Conservation (phyloP, 177 flowering plant species). For the Vitis hybrid region DNA sequence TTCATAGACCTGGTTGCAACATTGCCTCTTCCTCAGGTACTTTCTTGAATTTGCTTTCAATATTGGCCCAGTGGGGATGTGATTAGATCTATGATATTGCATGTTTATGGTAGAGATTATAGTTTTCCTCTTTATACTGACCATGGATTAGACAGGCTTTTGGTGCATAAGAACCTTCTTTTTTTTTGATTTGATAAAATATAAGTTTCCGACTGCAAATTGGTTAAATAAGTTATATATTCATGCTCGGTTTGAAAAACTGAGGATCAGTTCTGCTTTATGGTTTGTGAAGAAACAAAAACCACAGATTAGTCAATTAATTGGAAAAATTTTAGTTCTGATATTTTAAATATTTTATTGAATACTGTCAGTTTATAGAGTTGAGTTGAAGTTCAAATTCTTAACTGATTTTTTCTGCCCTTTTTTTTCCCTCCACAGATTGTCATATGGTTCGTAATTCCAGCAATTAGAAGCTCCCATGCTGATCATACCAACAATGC, state of each 20-base stretch:
- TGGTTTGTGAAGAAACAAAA: no score
- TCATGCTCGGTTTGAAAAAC: no score
- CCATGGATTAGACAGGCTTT: no score
- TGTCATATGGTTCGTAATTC: constrained; percentile 60
- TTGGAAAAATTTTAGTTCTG: background rate
- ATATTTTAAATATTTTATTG: background rate
- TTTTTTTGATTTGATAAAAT: no score
- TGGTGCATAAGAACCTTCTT: no score
- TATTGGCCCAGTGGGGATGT: background rate
- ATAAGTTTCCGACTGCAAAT: no score
- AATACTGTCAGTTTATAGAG: background rate
- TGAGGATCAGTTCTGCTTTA: no score
- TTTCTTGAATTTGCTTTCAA: background rate
- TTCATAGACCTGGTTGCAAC: constrained; percentile 77
- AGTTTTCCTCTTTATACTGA: no score
- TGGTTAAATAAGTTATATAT: no score
- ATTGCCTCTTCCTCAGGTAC: constrained; percentile 97
- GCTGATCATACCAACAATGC: constrained; percentile 53
- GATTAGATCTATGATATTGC: no score
- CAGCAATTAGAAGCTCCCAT: constrained; percentile 45
- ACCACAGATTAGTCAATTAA: no score
- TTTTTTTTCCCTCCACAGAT: constrained; percentile 30
- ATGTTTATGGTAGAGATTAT: no score
- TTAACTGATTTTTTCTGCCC: background rate
- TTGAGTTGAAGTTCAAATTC: background rate